Evolutionary conservation across 805 yeast genomes (phyloP).

Genomic region (Brettanomyces anomalus): DNA sequence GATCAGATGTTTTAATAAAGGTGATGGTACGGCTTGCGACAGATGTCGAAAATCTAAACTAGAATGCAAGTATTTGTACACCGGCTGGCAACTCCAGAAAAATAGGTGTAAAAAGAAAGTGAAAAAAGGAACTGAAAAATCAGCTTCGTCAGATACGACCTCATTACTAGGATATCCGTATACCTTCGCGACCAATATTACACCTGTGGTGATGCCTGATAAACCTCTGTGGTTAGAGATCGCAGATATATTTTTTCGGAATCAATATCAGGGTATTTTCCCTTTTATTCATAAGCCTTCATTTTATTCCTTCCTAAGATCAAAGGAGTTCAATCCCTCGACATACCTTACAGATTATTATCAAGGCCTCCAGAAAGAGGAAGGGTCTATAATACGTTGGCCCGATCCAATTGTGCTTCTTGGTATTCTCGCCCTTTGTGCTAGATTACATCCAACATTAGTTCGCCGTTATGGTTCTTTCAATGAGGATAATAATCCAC

Average conservation of each 20-base stretch:
- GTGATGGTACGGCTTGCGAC: slow-evolving; percentile 4
- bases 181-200: not conserved
- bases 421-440: slow-evolving; percentile 29
- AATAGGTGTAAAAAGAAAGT: not conserved
- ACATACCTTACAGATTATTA: slow-evolving; percentile 7
- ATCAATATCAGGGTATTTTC: slow-evolving; percentile 10
- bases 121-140: not conserved
- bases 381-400: slow-evolving; percentile 6
- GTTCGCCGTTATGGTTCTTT: slow-evolving; percentile 26
- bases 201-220: slow-evolving; percentile 5
- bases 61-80: slow-evolving; percentile 6
- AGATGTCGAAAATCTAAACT: slow-evolving; percentile 3
- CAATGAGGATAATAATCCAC: slow-evolving; percentile 21
- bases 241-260: slow-evolving; percentile 8
- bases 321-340: slow-evolving; percentile 7
- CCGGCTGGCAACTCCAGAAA: slow-evolving; percentile 4
- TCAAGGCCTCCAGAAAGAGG: slow-evolving; percentile 3
- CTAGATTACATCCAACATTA: slow-evolving; percentile 27
- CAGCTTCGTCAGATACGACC: not conserved
- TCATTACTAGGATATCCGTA: not conserved
- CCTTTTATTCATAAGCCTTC: slow-evolving; percentile 10
- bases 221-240: slow-evolving; percentile 8
- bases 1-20: slow-evolving; percentile 6
- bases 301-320: slow-evolving; percentile 6
- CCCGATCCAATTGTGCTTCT: slow-evolving; percentile 24